These are phyloP conservation scores for Trichothecium sympodiale DNA, from an alignment of 2,329 filamentous ascomycete genomes.

Conservation along the genomic window DNA sequence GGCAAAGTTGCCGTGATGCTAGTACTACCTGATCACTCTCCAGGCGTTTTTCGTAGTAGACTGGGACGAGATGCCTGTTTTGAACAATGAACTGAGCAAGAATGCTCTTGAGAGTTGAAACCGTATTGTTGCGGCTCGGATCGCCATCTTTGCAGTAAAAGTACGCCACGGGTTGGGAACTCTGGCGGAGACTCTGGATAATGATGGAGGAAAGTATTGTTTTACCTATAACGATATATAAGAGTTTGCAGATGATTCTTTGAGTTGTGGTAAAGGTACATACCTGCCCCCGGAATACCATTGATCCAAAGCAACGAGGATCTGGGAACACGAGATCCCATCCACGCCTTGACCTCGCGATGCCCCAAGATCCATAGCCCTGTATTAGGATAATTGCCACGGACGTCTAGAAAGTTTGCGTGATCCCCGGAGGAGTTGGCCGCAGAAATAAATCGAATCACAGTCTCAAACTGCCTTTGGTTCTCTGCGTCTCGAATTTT, in stretches of 20 bases:
- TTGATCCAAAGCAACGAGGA: constrained; percentile 19
- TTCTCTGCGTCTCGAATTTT: background rate
- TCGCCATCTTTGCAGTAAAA: constrained; percentile 29
- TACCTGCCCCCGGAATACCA: constrained; percentile 15
- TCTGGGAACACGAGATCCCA: background rate
- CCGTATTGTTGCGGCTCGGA: constrained; percentile 1
- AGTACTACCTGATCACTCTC: too few relatives aligned
- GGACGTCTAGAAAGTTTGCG: background rate
- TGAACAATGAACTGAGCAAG: too few relatives aligned
- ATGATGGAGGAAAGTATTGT: constrained; percentile 27
- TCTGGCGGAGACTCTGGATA: constrained; percentile 16
- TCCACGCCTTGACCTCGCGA: background rate
- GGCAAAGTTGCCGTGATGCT: too few relatives aligned
- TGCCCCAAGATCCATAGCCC: background rate
- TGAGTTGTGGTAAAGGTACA: constrained; percentile 4
- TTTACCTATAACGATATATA: constrained; percentile 20
- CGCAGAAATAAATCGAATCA: background rate
- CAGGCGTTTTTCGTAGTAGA: too few relatives aligned
- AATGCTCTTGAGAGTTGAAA: too few relatives aligned
- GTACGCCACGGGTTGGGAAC: constrained; percentile 16
- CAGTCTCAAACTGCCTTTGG: background rate
- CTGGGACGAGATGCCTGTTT: too few relatives aligned
- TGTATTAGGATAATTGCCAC: background rate
- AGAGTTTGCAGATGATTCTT: background rate
- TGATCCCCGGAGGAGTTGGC: background rate